Evolutionary conservation across 1,284 basidiomycete species (phyloP).

Genomic region (Tausonia pullulans): DNA sequence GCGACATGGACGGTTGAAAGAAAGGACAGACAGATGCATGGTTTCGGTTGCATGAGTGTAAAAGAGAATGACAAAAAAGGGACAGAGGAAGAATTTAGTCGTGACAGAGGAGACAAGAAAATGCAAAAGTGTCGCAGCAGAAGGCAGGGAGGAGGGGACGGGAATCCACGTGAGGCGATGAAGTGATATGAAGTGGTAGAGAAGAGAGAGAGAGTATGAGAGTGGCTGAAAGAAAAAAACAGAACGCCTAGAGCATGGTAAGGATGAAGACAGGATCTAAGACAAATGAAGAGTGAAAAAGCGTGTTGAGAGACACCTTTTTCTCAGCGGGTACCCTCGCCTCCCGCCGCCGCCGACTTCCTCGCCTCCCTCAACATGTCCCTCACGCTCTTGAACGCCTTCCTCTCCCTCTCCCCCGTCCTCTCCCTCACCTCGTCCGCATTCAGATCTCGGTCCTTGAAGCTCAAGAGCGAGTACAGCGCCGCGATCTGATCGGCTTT

Average conservation of each 20-base stretch:
- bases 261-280: not conserved
- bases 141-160: no score
- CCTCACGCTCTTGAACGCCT: conserved; percentile 8
- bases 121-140: no score
- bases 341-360: not conserved
- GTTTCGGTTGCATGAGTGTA: no score
- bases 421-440: not conserved
- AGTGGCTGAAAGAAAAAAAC: not conserved
- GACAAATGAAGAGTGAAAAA: not conserved
- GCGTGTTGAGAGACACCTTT: not conserved
- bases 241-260: not conserved
- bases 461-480: conserved; percentile 62
- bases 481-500: conserved; percentile 85
- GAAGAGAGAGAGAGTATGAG: not conserved
- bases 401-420: not conserved
- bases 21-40: no score
- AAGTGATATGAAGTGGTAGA: not conserved
- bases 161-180: no score
- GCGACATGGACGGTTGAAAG: no score
- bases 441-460: conserved; percentile 43
- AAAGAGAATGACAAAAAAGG: no score
- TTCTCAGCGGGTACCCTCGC: not conserved
- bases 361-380: conserved; percentile 8
- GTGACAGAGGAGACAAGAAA: no score
- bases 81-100: no score